phyloP scores from a whole-genome alignment of 1,284 basidiomycete species.

The Erythrobasidium hasegawianum region DNA sequence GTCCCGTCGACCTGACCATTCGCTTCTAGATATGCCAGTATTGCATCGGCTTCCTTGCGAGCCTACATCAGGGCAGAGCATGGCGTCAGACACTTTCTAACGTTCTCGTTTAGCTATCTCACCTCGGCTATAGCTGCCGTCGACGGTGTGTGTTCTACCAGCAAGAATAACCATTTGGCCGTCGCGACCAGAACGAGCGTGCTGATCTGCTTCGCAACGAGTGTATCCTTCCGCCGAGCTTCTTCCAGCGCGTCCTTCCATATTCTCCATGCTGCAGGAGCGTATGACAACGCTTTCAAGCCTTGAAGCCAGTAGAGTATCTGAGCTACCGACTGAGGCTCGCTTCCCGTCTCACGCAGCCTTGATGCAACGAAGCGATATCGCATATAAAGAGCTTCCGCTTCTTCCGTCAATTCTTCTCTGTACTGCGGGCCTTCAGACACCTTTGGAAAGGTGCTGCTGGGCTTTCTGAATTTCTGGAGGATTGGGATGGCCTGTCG shows the following conservation, averaged over 20 bases:
- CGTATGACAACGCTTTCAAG: slow-evolving; percentile 14
- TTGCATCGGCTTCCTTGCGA: too few relatives aligned
- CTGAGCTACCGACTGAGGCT: neutral
- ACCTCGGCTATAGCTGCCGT: too few relatives aligned
- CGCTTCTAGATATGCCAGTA: neutral
- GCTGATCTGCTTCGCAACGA: neutral
- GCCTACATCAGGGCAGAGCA: too few relatives aligned
- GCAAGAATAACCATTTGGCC: slow-evolving; percentile 16
- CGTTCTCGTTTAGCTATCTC: too few relatives aligned
- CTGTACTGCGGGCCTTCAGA: slow-evolving; percentile 4
- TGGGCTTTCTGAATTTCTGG: neutral
- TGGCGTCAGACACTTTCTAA: too few relatives aligned
- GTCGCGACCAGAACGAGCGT: slow-evolving; percentile 23
- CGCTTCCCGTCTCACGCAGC: slow-evolving; percentile 8
- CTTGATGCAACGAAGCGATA: slow-evolving; percentile 25
- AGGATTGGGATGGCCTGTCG: slow-evolving; percentile 13
- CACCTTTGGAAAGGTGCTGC: neutral
- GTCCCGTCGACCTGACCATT: neutral
- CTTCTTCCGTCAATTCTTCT: slow-evolving; percentile 18
- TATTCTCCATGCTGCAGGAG: slow-evolving; percentile 22
- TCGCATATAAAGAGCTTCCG: slow-evolving; percentile 23
- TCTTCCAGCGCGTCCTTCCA: slow-evolving; percentile 14
- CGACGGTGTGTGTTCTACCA: neutral
- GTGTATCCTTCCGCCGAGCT: neutral
- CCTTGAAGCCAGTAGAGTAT: slow-evolving; percentile 12